Evolutionary conservation across 192 early-diverging fungal genomes (phyloP).

Genomic region (Funneliformis mosseae): DNA sequence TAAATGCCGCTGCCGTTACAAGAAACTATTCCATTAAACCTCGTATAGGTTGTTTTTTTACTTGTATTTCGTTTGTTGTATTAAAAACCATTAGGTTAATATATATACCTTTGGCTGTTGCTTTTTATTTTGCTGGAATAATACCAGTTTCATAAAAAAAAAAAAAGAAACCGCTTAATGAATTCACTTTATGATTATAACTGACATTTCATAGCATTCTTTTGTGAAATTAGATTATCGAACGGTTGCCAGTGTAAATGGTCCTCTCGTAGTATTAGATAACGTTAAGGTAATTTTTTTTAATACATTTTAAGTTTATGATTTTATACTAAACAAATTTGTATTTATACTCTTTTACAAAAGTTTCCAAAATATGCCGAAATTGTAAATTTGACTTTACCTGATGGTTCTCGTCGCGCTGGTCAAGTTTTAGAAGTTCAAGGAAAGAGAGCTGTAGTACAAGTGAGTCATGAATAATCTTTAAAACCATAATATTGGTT

Average conservation of each 20-base stretch:
- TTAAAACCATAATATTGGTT: not conserved
- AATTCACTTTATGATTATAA: not conserved
- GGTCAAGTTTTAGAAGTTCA: slow-evolving; percentile 98
- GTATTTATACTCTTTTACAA: not conserved
- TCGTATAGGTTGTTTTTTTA: slow-evolving; percentile 70
- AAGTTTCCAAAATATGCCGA: slow-evolving; percentile 96
- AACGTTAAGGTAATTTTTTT: slow-evolving; percentile 83
- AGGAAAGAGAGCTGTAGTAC: slow-evolving; percentile 94
- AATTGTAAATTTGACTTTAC: slow-evolving; percentile 95
- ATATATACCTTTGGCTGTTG: not conserved
- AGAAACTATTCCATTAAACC: slow-evolving; percentile 85
- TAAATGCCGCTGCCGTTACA: slow-evolving; percentile 87
- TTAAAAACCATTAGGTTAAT: not conserved
- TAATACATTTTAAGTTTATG: not conserved
- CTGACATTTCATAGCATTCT: slow-evolving; percentile 1
- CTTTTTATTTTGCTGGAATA: not conserved
- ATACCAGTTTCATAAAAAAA: not conserved
- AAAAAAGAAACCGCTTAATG: not conserved
- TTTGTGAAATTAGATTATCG: slow-evolving; percentile 77
- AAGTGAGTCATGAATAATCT: slow-evolving; percentile 55
- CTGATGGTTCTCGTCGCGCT: slow-evolving; percentile 91
- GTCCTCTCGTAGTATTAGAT: slow-evolving; percentile 97
- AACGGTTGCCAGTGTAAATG: slow-evolving; percentile 97
- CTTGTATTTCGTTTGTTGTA: not conserved
- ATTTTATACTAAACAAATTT: slow-evolving; percentile 7